A percentile compares a stretch with the other conserved stretches of the same genome.
These are phyloP conservation scores for Globisporangium spiculum DNA, from an alignment of 352 stramenopile species.

Conservation along the genomic window DNA sequence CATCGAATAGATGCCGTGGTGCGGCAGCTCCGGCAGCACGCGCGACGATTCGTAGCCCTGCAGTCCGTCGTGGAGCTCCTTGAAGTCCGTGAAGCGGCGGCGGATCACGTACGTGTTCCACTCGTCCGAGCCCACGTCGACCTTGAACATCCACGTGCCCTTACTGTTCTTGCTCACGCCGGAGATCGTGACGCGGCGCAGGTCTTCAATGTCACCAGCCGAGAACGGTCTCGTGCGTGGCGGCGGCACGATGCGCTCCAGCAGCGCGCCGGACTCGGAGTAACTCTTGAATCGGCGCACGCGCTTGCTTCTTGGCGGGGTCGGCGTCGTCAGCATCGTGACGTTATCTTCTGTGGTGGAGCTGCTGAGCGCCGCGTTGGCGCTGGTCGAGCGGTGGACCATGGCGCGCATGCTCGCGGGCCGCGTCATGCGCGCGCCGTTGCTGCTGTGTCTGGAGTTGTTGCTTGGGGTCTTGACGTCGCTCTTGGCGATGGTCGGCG, in stretches of 20 bases:
- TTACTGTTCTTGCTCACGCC: constrained; percentile 61
- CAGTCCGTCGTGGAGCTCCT: constrained; percentile 59
- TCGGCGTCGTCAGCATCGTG: constrained; percentile 17
- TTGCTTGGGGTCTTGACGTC: not conserved
- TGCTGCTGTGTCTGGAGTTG: not conserved
- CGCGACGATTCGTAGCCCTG: constrained; percentile 25
- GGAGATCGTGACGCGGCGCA: constrained; percentile 57
- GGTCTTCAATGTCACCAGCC: constrained; percentile 43
- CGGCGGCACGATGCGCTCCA: constrained; percentile 38
- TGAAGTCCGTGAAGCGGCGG: constrained; percentile 76
- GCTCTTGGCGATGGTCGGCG: constrained; percentile 6
- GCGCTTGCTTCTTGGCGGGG: constrained; percentile 19
- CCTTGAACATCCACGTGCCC: constrained; percentile 77
- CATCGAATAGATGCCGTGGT: constrained; percentile 64
- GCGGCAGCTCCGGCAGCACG: constrained; percentile 42
- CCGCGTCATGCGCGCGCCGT: constrained; percentile 1
- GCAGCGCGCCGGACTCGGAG: constrained; percentile 47
- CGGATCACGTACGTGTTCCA: constrained; percentile 62
- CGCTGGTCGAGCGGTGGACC: constrained; percentile 14
- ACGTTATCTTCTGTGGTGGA: constrained; percentile 14
- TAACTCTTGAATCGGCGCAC: constrained; percentile 57
- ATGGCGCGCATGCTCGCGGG: constrained; percentile 14
- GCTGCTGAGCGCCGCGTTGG: constrained; percentile 1
- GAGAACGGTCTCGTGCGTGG: constrained; percentile 49
- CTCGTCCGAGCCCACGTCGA: constrained; percentile 56